Base-by-base conservation (phyloP, 371 early-diverging fungal species). In the Zychaea mexicana region DNA sequence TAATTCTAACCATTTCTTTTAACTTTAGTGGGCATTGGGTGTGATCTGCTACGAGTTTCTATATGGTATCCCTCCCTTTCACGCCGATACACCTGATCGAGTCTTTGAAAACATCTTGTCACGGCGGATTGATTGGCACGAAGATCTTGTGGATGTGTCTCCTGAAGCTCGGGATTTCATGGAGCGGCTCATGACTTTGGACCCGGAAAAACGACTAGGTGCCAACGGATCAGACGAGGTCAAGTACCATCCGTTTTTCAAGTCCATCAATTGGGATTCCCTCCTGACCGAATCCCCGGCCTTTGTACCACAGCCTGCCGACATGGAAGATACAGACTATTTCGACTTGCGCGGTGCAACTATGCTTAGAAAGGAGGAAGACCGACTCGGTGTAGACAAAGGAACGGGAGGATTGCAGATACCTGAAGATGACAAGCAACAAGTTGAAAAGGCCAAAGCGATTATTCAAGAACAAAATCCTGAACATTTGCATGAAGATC, bases 31-130 rank as follows among this genome's bases (percentile, higher is more conserved):
- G 96, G 94, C 95, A 4, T 65, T 94, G 6, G 96, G 96, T 27
- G 94, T 94, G 2, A 95, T 94, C 36, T 83, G 93, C 53, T 96
- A 93, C 73, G 96, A 96, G 65, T 96, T 96, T 66, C 69, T 94
- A 17, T 90, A 84, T 64, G 96, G 96, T 9, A 76, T 85, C 32
- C 96, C 96, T 3, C 96, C 95, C 1, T 96, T 96, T 73, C 87
- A 94, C 70, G 95, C 92, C 2, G 83, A 85, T 0, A 87, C 92
- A 12, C 90, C 95, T 1, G 86, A 90, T 33, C 79, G 89, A 46
- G 94, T 95, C 2, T 94, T 95, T 80, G 93, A 93, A 62, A 93
- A 93, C 61, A 95, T 95, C 57, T 70, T 94, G 17, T 84, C 87
- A 12, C 78, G 89, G 24, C 79, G 86, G 4, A 88, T 95, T 57